Percentiles rank a stretch among this genome's conserved stretches.
Conservation (phyloP, 176 grass and related monocot species). For the Hordeum vulgare region DNA sequence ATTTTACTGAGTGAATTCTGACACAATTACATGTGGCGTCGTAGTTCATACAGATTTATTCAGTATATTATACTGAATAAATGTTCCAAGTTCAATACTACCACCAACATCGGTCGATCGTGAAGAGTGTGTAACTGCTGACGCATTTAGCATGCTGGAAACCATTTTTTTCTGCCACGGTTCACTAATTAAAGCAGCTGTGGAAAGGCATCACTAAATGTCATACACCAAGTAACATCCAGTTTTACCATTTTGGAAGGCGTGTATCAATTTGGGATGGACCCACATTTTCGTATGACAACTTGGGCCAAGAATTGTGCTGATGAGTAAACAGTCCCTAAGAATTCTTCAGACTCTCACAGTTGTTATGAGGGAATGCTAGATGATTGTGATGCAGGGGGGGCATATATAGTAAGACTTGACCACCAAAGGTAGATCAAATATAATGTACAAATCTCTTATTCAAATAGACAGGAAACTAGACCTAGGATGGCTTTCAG, state of each 20-base stretch:
- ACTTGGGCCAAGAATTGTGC: neutral
- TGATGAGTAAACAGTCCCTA: neutral
- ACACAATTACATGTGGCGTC: neutral
- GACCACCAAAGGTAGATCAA: neutral
- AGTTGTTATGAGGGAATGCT: neutral
- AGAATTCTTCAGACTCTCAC: neutral
- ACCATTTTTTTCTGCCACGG: neutral
- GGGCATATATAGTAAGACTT: conserved; percentile 7
- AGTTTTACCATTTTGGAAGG: neutral
- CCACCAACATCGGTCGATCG: too few species aligned
- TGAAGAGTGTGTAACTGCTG: neutral
- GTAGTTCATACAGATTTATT: neutral
- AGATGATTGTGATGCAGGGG: neutral
- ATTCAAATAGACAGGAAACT: neutral
- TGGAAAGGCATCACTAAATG: neutral
- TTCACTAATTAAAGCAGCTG: neutral
- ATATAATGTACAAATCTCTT: neutral
- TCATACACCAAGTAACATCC: neutral
- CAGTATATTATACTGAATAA: neutral
- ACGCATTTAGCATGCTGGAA: neutral
- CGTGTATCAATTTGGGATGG: neutral
- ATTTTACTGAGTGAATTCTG: neutral
- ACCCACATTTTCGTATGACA: neutral
- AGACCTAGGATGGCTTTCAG: neutral
- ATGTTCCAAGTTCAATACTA: neutral